Evolutionary conservation across 768 basidiomycete species (phyloP).

Genomic region (Suillus fuscotomentosus): DNA sequence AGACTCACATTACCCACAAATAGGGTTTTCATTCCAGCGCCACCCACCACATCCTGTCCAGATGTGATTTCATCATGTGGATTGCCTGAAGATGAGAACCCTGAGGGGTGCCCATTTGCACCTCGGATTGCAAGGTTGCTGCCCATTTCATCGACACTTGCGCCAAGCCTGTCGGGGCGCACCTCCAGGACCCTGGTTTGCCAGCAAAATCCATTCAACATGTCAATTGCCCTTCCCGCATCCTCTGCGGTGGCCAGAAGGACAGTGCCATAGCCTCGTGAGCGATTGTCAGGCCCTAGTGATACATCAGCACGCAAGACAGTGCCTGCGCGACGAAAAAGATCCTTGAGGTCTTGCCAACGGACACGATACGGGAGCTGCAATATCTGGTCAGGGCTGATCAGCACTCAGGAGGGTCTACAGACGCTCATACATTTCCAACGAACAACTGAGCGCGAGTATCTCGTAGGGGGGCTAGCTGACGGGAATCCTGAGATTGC

Average conservation of each 20-base stretch:
- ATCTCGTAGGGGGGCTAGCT: conserved; percentile 56
- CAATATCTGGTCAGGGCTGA: background rate
- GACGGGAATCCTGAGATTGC: conserved; percentile 47
- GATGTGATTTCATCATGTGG: background rate
- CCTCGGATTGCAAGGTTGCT: background rate
- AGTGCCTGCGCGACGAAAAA: conserved; percentile 94
- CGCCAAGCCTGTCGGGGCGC: conserved; percentile 73
- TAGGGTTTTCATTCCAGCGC: conserved; percentile 50
- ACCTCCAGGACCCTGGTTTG: conserved; percentile 92
- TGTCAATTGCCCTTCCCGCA: conserved; percentile 90
- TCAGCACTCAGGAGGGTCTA: conserved; percentile 3
- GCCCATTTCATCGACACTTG: conserved; percentile 19
- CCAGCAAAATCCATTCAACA: conserved; percentile 98
- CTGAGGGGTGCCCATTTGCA: background rate
- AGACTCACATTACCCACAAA: conserved; percentile 86
- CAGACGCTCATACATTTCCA: conserved; percentile 71
- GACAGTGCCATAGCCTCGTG: conserved; percentile 92
- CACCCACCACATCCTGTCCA: conserved; percentile 24
- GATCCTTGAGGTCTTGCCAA: conserved; percentile 99
- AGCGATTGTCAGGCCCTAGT: conserved; percentile 85
- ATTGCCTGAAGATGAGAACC: background rate
- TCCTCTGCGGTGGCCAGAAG: conserved; percentile 93
- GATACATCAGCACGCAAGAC: conserved; percentile 78
- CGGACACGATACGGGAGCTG: conserved; percentile 95
- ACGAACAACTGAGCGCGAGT: conserved; percentile 95